These are phyloP conservation scores for Geotrichum citri-aurantii DNA, from an alignment of 1,139 yeast species.

Conservation along the genomic window DNA sequence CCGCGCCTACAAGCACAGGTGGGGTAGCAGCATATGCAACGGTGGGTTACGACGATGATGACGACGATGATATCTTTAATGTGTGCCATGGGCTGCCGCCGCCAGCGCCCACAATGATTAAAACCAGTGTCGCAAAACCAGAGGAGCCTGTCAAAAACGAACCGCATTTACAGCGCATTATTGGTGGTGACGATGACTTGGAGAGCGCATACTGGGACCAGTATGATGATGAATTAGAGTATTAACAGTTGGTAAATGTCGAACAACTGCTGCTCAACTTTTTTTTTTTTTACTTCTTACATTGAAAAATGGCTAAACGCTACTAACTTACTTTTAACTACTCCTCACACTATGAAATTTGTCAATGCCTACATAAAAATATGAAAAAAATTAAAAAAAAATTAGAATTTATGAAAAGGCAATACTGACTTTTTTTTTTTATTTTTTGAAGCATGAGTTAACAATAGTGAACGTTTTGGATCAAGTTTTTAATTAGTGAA, in stretches of 20 bases:
- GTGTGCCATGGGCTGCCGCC: conserved; percentile 18
- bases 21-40: neutral
- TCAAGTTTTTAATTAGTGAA: too few species aligned
- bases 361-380: too few species aligned
- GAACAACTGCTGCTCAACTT: neutral
- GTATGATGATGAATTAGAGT: conserved; percentile 15
- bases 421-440: too few species aligned
- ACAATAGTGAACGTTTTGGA: too few species aligned
- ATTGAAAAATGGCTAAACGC: too few species aligned
- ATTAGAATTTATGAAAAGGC: too few species aligned
- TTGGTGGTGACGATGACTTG: conserved; percentile 16
- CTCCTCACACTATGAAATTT: too few species aligned
- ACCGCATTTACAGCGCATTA: conserved; percentile 13
- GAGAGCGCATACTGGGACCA: conserved; percentile 18
- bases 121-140: neutral
- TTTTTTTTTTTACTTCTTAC: too few species aligned
- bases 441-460: too few species aligned
- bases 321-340: too few species aligned
- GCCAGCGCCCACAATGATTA: neutral
- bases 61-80: conserved; percentile 17
- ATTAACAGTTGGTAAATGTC: neutral
- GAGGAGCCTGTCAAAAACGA: neutral
- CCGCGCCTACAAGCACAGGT: conserved; percentile 4
- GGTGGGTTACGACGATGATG: conserved; percentile 7
- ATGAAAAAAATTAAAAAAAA: too few species aligned